phyloP scores from a whole-genome alignment of 2,329 filamentous ascomycete species.

The Cadophora gregata region DNA sequence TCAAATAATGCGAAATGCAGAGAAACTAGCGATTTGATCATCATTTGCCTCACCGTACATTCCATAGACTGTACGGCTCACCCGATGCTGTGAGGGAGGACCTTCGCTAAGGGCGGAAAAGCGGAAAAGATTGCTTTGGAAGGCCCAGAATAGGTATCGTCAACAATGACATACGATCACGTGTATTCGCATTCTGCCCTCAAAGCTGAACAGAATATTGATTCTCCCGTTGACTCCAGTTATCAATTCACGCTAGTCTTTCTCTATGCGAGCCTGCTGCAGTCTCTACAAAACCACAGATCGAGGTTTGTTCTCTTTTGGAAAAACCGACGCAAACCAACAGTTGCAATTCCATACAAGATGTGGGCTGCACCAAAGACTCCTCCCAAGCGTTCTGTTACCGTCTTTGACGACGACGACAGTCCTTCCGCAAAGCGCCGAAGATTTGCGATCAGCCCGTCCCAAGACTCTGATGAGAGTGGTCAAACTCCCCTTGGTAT shows the following conservation, averaged over 20 bases:
- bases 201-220: not conserved
- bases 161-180: not conserved
- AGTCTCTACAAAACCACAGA: not conserved
- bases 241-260: not conserved
- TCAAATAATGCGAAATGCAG: not conserved
- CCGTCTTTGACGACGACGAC: not conserved
- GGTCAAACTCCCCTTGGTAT: constrained; percentile 4
- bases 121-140: not conserved
- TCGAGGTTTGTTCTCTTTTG: not conserved
- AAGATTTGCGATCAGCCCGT: not conserved
- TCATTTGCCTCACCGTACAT: not conserved
- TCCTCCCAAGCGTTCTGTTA: not conserved
- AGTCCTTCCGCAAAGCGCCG: not conserved
- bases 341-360: not conserved
- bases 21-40: not conserved
- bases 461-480: constrained; percentile 6
- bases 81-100: not conserved
- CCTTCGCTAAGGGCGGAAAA: not conserved
- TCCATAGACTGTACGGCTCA: not conserved
- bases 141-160: not conserved
- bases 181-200: not conserved
- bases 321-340: not conserved
- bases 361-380: not conserved
- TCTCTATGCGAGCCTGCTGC: not conserved
- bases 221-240: not conserved